These are phyloP conservation scores for Thelephora terrestris DNA, from an alignment of 1,284 basidiomycete genomes.

Conservation along the genomic window DNA sequence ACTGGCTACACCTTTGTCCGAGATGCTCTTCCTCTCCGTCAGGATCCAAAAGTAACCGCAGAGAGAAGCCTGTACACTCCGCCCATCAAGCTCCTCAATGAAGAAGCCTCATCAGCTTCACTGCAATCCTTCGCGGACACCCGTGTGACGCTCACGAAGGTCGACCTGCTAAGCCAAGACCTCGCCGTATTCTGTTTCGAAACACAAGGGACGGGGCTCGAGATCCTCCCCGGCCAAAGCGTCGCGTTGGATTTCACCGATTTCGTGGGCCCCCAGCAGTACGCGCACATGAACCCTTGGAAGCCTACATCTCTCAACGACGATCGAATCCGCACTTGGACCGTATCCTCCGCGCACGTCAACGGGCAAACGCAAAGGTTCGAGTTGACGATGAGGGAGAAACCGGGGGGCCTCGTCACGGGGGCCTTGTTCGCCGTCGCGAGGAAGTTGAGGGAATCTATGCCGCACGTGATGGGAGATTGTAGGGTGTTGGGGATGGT, in stretches of 20 bases:
- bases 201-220: constrained; percentile 21
- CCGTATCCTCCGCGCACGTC: constrained; percentile 32
- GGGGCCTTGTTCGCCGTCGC: constrained; percentile 39
- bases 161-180: constrained; percentile 34
- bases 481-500: constrained; percentile 20
- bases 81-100: constrained; percentile 40
- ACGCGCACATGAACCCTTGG: constrained; percentile 39
- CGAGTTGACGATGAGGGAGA: constrained; percentile 40
- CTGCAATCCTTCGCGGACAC: constrained; percentile 21
- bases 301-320: constrained; percentile 45
- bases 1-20: constrained; percentile 45
- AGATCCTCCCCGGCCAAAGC: constrained; percentile 41
- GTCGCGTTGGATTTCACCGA: constrained; percentile 43
- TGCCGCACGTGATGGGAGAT: constrained; percentile 31
- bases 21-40: constrained; percentile 45
- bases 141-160: constrained; percentile 26
- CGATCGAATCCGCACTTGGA: constrained; percentile 59
- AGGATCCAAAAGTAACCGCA: constrained; percentile 25
- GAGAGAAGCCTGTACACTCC: constrained; percentile 48
- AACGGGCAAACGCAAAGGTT: constrained; percentile 20
- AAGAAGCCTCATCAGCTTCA: constrained; percentile 26
- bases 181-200: constrained; percentile 49
- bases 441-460: constrained; percentile 26
- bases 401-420: constrained; percentile 42
- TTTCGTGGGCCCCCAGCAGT: constrained; percentile 35